Conservation (phyloP, 1,284 basidiomycete genomes). For the Naganishia sp. region DNA sequence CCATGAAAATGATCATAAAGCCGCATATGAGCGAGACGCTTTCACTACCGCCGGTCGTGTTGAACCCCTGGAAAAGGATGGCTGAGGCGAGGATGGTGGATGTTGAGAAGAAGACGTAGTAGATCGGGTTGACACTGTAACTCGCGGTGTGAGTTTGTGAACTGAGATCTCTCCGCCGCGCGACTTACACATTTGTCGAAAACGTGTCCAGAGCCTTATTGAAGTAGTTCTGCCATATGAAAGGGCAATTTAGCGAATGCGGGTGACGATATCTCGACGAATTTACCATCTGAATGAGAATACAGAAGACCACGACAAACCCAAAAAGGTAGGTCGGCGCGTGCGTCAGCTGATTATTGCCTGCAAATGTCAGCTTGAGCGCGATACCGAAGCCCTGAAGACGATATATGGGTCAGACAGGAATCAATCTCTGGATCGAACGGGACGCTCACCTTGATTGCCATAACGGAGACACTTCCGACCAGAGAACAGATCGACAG, state of each 20-base stretch:
- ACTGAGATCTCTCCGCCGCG: neutral
- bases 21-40: conserved; percentile 82
- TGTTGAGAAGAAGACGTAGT: conserved; percentile 98
- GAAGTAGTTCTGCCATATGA: conserved; percentile 73
- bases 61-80: conserved; percentile 95
- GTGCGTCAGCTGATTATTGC: conserved; percentile 94
- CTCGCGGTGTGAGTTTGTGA: conserved; percentile 6
- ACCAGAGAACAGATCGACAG: conserved; percentile 85
- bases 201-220: conserved; percentile 98
- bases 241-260: no score
- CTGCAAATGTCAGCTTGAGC: conserved; percentile 88
- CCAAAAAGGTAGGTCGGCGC: conserved; percentile 94
- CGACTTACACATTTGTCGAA: conserved; percentile 90
- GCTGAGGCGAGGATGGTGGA: conserved; percentile 92
- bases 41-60: conserved; percentile 79
- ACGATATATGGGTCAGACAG: neutral
- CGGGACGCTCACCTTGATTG: conserved; percentile 63
- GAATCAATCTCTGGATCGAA: neutral
- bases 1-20: conserved; percentile 86
- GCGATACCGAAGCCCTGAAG: conserved; percentile 83
- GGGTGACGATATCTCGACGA: no score
- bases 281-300: conserved; percentile 80
- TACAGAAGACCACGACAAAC: conserved; percentile 78
- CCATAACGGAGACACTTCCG: conserved; percentile 87
- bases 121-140: conserved; percentile 90